Evolutionary conservation across 192 early-diverging fungal genomes (phyloP), one percentile per base, ranked within the genome.

Genomic region (Oehlia diaphana): DNA sequence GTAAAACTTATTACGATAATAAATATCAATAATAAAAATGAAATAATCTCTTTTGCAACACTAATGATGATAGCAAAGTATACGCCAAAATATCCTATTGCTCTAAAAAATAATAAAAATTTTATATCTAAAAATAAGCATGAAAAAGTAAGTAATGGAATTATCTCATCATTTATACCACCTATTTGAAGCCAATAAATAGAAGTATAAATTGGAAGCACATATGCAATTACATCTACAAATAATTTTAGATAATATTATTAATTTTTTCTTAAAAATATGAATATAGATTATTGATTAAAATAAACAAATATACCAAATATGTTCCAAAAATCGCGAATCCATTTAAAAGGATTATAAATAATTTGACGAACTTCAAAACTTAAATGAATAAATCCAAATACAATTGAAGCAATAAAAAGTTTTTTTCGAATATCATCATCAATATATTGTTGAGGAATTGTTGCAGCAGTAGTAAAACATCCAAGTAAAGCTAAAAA

Each of bases 51-150:
- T 16, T 72, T 16, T n/a, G 37, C 23, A 72, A 42, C 39, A 49
- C 39, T 49, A n/a, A 72, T 26, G 21, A 72, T 72, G 10, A 72
- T 72, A 6, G 42, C 47, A 42, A 72, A n/a, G 39, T 72, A 72
- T 2, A 72, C 37, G 12, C 70, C 70, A 42, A 49, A 72, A 44
- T 14, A 72, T 23, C n/a, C 37, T 50, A 72, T 8, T 26, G 13
- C 13, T 44, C 70, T 28, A 21, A 42, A 49, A 44, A 72, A 49
- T 21, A 72, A 21, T 26, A 72, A 26, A 72, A 72, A 72, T 49
- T 72, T 72, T 12, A 72, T 2, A 19, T 49, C 70, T 37, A 72
- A 42, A 49, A 72, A 72, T 42, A 72, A 72, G 3, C n/a, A 44
- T 23, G 70, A 26, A 44, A 72, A n/a, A 16, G 70, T 4, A 16